Evolutionary conservation across 805 yeast species (phyloP).

Genomic region (Wickerhamiella sergipiensis): DNA sequence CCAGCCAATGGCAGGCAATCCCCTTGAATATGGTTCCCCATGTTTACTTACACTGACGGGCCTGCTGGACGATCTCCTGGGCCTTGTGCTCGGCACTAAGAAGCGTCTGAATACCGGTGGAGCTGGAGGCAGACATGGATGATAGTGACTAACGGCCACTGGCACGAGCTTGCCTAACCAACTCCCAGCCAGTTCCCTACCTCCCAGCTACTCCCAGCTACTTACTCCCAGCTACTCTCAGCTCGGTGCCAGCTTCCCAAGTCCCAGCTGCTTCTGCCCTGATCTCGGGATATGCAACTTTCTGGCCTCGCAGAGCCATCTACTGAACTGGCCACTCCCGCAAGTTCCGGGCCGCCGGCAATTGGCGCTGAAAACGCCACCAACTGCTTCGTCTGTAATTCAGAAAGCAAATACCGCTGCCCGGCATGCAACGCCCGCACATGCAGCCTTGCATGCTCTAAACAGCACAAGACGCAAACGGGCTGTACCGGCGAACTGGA

Average conservation of each 20-base stretch:
- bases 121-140: conserved; percentile 30
- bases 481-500: conserved; percentile 58
- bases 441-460: conserved; percentile 61
- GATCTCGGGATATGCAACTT: not conserved
- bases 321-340: not conserved
- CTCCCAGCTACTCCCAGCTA: no score
- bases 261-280: not conserved
- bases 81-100: conserved; percentile 89
- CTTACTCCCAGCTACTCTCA: not conserved
- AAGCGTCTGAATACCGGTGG: conserved; percentile 55
- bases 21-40: not conserved
- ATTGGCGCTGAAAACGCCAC: not conserved
- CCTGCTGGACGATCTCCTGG: conserved; percentile 87
- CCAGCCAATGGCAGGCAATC: not conserved
- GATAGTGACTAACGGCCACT: not conserved
- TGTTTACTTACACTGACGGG: conserved; percentile 58
- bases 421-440: conserved; percentile 60
- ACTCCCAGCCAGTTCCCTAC: no score
- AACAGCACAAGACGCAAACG: conserved; percentile 46
- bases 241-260: no score
- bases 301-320: not conserved
- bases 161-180: no score
- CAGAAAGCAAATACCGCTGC: conserved; percentile 52
- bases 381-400: conserved; percentile 11
- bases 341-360: not conserved